Base-by-base conservation (phyloP, 345 rosid species). In the Physaria fendleri region DNA sequence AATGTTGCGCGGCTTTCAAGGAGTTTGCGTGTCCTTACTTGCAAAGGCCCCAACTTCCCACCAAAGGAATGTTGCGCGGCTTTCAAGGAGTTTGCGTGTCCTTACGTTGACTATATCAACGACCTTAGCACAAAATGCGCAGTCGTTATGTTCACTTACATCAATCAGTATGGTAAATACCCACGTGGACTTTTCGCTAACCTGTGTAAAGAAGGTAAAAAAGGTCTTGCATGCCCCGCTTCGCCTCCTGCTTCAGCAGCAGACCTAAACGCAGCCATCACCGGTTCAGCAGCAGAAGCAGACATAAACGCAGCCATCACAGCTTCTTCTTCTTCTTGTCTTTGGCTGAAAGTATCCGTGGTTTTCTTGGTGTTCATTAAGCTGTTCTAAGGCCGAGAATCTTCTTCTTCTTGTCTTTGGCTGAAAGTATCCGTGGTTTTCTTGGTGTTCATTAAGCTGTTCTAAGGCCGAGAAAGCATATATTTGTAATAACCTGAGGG, bases 51-150 rank as follows among this genome's bases (percentile, higher is more conserved):
- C 5, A 50, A 57, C 17, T 85, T 51, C 69, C 80, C 81, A 27
- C 40, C 82, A 6, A 46, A 65, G 4, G 23, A 32, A 8, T 85
- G 89, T 43, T 83, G 93, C 12, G 20, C 14, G 3, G 56, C 90
- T 37, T 75, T 83, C 15, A 75, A 78, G 81, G 74, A 81, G 2
- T 75, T 85, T 59, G 82, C 94, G 12, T 83, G 94, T 65, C 94
- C 94, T 10, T 83, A 71, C 45, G 27, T 4, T 1, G 81, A 75
- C 0, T 33, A 58, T 12, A 12, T 81, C 48, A 85, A 76, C 34
- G 85, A 85, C 66, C 38, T 69, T 17, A 67, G 75, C n/a, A 65
- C 73, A 0, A 81, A 78, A 0, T 83, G 94, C 6, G 61, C 94
- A 16, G 44, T 77, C 11, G 78, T 73, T 16, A 71, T 85, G 89